A percentile compares a stretch with the other conserved stretches of the same genome.
phyloP scores from a whole-genome alignment of 1,139 yeast genomes.

The Hansenula sp. region DNA sequence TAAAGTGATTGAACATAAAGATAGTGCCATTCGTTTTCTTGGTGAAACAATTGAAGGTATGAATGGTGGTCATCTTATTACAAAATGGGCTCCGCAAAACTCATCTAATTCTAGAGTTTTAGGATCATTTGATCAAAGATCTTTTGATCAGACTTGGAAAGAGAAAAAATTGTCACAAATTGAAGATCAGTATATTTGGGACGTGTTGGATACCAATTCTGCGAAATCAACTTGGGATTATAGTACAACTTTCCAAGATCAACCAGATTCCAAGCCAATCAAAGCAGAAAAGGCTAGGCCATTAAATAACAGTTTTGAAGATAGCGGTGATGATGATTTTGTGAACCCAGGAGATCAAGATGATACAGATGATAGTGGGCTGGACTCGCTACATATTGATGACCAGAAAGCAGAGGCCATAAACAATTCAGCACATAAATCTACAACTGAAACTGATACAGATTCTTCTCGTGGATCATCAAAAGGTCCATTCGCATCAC shows the following conservation, averaged over 20 bases:
- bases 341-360: conserved; percentile 1
- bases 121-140: conserved; percentile 8
- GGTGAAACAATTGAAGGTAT: conserved; percentile 21
- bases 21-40: conserved; percentile 20
- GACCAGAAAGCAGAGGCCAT: not conserved
- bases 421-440: not conserved
- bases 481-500: conserved; percentile 1
- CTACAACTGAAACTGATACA: not conserved
- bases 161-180: conserved; percentile 5
- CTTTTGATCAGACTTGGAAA: conserved; percentile 16
- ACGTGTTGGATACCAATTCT: conserved; percentile 11
- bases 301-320: not conserved
- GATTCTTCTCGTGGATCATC: not conserved
- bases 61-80: conserved; percentile 19
- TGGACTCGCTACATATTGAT: conserved; percentile 3
- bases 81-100: conserved; percentile 25
- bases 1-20: conserved; percentile 16
- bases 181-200: conserved; percentile 18
- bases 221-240: conserved; percentile 8
- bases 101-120: conserved; percentile 19
- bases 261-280: not conserved
- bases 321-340: conserved; percentile 1
- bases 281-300: not conserved
- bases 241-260: conserved; percentile 11
- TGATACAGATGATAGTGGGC: not conserved